Percentiles rank a stretch among this genome's conserved stretches.
Evolutionary conservation across 441 rosid species (phyloP).

Genomic region (Manihot esculenta): DNA sequence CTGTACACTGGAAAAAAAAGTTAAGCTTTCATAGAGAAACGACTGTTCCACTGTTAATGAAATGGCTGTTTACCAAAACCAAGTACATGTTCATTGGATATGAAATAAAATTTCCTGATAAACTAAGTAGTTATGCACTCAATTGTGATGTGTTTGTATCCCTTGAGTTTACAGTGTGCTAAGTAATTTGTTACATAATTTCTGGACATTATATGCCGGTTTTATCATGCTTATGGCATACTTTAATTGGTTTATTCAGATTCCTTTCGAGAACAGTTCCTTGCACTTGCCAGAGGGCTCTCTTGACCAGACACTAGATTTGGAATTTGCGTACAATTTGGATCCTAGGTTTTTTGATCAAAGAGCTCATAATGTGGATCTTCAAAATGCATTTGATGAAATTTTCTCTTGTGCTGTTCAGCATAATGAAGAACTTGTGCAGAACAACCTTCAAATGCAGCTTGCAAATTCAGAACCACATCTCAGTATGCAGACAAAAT

Average conservation of each 20-base stretch:
- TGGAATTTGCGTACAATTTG: conserved; percentile 45
- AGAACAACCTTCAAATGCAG: conserved; percentile 34
- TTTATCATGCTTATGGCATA: conserved; percentile 25
- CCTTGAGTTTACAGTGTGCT: neutral
- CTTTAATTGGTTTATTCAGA: conserved; percentile 38
- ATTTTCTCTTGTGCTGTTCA: conserved; percentile 36
- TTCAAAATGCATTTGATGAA: conserved; percentile 36
- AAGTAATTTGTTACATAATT: neutral
- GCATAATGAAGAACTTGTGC: conserved; percentile 42
- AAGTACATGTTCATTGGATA: no score
- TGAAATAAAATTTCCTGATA: no score
- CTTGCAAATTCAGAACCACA: conserved; percentile 36
- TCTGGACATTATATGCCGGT: neutral
- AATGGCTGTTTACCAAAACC: no score
- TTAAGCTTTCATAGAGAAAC: no score
- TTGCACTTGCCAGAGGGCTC: conserved; percentile 35
- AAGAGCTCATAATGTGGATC: conserved; percentile 31
- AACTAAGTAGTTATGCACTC: neutral
- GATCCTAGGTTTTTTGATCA: conserved; percentile 47
- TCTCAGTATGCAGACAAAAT: conserved; percentile 29
- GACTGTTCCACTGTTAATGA: no score
- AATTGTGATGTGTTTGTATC: neutral
- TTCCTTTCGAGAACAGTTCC: conserved; percentile 37
- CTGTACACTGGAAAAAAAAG: no score
- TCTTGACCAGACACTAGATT: conserved; percentile 40